A percentile compares a stretch with the other conserved stretches of the same genome.
Evolutionary conservation across 2,329 filamentous ascomycete genomes (phyloP).

Genomic region (Bipolaris victoriae): DNA sequence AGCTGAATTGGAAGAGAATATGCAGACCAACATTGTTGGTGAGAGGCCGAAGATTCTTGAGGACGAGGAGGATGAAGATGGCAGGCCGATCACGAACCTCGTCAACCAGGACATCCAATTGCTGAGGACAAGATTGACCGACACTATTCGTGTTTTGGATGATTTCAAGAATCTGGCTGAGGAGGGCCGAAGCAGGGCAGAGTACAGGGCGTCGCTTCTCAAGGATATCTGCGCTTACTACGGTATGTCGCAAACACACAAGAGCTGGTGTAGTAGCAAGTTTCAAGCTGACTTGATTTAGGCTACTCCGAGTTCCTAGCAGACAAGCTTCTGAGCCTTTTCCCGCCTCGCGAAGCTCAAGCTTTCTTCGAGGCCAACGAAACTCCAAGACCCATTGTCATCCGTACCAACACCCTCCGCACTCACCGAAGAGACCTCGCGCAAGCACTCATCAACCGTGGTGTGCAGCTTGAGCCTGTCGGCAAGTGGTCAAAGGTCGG

Average conservation of each 20-base stretch:
- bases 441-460: conserved; percentile 91
- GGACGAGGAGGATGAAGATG: conserved; percentile 65
- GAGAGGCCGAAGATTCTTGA: conserved; percentile 67
- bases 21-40: conserved; percentile 92
- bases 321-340: conserved; percentile 92
- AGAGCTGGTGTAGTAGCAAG: not conserved
- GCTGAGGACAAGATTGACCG: conserved; percentile 85
- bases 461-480: conserved; percentile 93
- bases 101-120: conserved; percentile 85
- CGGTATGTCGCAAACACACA: conserved; percentile 44
- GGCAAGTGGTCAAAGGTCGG: conserved; percentile 99
- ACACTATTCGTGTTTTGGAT: conserved; percentile 88
- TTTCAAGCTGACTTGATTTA: not conserved
- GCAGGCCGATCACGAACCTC: conserved; percentile 64
- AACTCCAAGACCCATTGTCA: conserved; percentile 88
- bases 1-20: conserved; percentile 82
- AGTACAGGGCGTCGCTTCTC: conserved; percentile 85
- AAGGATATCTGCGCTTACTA: conserved; percentile 97
- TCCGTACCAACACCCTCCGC: conserved; percentile 93
- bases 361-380: conserved; percentile 99
- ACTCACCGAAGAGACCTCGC: conserved; percentile 80
- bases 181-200: conserved; percentile 78
- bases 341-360: conserved; percentile 91
- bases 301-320: conserved; percentile 92
- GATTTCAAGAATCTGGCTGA: conserved; percentile 85